phyloP scores from a whole-genome alignment of 1,284 basidiomycete genomes.

The Lentinula novae-zelandiae region DNA sequence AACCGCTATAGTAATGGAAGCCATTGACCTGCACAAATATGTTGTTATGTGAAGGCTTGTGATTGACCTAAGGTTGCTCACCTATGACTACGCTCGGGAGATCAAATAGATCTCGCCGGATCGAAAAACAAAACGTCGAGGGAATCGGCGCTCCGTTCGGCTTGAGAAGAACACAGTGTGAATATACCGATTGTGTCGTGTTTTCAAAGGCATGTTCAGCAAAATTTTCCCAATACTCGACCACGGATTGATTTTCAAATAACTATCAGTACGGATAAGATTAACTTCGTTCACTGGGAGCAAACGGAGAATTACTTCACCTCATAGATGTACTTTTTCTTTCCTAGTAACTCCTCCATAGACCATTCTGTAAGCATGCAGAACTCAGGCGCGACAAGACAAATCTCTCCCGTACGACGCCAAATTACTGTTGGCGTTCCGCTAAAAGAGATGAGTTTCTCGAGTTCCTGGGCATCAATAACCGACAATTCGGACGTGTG shows the following conservation, averaged over 20 bases:
- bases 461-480: conserved; percentile 69
- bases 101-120: conserved; percentile 87
- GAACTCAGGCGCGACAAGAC: conserved; percentile 94
- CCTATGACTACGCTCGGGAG: conserved; percentile 86
- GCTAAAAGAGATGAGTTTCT: conserved; percentile 95
- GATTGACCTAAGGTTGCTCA: conserved; percentile 23
- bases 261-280: conserved; percentile 42
- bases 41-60: conserved; percentile 8
- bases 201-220: conserved; percentile 94
- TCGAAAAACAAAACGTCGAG: conserved; percentile 91
- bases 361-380: conserved; percentile 91
- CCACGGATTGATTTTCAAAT: conserved; percentile 86
- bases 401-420: conserved; percentile 97
- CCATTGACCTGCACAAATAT: conserved; percentile 62
- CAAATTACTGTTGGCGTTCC: conserved; percentile 99
- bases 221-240: conserved; percentile 96
- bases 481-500: conserved; percentile 3
- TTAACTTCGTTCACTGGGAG: neutral
- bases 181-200: conserved; percentile 92
- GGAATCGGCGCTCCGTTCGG: conserved; percentile 80
- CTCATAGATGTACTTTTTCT: conserved; percentile 88
- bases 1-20: conserved; percentile 58
- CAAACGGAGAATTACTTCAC: conserved; percentile 31
- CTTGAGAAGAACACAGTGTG: conserved; percentile 83
- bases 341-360: conserved; percentile 76